These are phyloP conservation scores for Caryopteris hybrid DNA, from an alignment of 305 asterid species.

Conservation along the genomic window DNA sequence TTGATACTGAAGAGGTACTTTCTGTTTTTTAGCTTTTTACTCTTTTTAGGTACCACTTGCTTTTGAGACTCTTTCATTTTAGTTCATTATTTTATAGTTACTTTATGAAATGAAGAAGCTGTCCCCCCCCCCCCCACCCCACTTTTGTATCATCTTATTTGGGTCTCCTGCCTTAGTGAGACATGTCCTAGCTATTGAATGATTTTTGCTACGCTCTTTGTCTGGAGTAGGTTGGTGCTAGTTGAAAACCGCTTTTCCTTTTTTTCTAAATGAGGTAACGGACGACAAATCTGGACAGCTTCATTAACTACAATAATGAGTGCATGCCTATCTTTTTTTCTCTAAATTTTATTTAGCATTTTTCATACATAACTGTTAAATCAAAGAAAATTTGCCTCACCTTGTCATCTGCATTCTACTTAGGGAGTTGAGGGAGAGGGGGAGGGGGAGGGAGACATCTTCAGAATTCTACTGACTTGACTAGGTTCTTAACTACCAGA, in stretches of 20 bases:
- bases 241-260: neutral
- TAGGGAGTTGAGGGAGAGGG: neutral
- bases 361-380: neutral
- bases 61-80: neutral
- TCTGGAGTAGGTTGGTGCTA: neutral
- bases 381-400: neutral
- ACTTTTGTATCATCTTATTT: neutral
- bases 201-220: neutral
- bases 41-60: neutral
- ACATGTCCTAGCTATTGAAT: neutral
- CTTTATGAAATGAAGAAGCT: neutral
- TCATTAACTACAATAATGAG: neutral
- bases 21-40: neutral
- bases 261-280: neutral
- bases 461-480: neutral
- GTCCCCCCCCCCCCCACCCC: neutral
- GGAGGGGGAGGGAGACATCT: neutral
- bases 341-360: neutral
- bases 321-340: neutral
- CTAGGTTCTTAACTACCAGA: neutral
- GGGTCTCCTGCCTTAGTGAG: neutral
- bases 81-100: neutral
- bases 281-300: neutral
- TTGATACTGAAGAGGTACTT: conserved; percentile 72
- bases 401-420: neutral